phyloP scores from a whole-genome alignment of 345 rosid genomes.

The Acer yangbiense region DNA sequence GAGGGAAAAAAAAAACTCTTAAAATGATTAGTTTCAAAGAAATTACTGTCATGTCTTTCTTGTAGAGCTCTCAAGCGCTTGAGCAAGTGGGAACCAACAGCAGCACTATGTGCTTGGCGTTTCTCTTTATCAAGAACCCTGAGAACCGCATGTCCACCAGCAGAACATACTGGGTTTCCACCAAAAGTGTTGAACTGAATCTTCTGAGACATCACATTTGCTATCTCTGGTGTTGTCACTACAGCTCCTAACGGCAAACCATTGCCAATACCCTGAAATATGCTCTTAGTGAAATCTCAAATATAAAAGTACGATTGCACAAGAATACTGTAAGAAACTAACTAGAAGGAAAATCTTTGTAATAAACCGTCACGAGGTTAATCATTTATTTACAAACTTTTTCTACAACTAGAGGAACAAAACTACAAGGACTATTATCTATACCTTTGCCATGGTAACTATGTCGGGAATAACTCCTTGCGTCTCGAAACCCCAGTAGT shows the following conservation, averaged over 20 bases:
- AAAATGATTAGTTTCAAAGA: constrained; percentile 17
- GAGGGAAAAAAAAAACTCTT: not conserved
- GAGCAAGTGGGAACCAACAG: constrained; percentile 74
- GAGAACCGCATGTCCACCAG: constrained; percentile 91
- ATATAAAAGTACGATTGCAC: not conserved
- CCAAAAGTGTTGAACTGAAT: constrained; percentile 92
- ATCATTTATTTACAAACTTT: not conserved
- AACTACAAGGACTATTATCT: not conserved
- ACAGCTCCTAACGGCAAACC: constrained; percentile 97
- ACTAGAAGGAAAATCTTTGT: not conserved
- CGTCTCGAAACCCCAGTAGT: constrained; percentile 88
- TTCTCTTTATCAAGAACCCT: constrained; percentile 88
- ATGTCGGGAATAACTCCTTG: constrained; percentile 93
- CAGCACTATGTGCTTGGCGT: constrained; percentile 81
- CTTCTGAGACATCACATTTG: constrained; percentile 80
- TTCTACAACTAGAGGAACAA: not conserved
- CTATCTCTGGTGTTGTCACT: constrained; percentile 96
- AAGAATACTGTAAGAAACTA: not conserved
- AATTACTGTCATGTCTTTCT: constrained; percentile 72
- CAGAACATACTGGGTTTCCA: constrained; percentile 98
- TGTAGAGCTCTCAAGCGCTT: constrained; percentile 70
- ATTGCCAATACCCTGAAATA: constrained; percentile 83
- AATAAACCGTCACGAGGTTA: not conserved
- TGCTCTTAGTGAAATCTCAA: not conserved
- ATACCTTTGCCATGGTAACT: constrained; percentile 98